Evolutionary conservation across 148 eudicot species (phyloP).

Genomic region (Chenopodium album): DNA sequence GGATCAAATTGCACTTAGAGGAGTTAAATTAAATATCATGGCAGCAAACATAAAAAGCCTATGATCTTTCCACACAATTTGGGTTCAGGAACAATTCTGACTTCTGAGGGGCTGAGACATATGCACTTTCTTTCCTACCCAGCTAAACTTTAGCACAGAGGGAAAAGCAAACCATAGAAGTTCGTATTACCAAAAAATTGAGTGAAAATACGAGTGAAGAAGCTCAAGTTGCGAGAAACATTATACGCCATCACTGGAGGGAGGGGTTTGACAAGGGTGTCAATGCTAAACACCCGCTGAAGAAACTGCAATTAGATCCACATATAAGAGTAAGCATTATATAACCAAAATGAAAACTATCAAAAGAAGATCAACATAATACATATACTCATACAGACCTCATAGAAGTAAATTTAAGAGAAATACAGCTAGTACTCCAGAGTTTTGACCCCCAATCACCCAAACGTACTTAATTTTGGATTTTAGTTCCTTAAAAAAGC

Average conservation of each 20-base stretch:
- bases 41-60: neutral
- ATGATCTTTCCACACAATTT: neutral
- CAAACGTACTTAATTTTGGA: neutral
- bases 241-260: conserved; percentile 81
- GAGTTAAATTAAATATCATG: neutral
- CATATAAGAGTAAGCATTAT: conserved; percentile 9
- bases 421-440: neutral
- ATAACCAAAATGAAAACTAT: neutral
- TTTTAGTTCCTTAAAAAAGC: neutral
- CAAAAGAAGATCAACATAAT: neutral
- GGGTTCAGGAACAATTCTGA: neutral
- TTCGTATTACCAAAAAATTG: conserved; percentile 77
- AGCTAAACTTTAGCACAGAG: neutral
- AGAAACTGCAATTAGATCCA: conserved; percentile 62
- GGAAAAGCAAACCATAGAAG: neutral
- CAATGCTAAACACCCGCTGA: conserved; percentile 79
- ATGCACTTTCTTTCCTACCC: neutral
- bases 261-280: conserved; percentile 91
- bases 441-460: neutral
- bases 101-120: neutral
- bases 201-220: conserved; percentile 93
- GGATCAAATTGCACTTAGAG: neutral
- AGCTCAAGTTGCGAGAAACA: conserved; percentile 79
- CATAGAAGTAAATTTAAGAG: neutral
- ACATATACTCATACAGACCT: neutral